Conservation (phyloP, 768 basidiomycete species). For the Russula sp. region DNA sequence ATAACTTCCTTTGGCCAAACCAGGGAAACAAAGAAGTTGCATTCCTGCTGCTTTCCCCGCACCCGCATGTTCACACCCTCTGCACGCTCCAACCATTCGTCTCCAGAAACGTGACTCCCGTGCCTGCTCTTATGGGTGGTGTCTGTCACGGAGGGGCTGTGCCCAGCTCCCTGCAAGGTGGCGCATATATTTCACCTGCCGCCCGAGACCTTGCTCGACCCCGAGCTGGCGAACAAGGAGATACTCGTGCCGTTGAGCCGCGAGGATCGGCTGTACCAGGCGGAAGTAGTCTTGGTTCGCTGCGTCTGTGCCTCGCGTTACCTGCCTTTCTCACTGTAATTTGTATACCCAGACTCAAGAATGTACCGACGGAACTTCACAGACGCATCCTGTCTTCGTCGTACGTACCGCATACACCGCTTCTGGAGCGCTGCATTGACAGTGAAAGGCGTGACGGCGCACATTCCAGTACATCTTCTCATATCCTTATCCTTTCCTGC, state of each 20-base stretch:
- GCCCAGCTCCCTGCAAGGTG: conserved; percentile 62
- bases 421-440: no score
- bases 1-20: conserved; percentile 32
- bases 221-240: conserved; percentile 43
- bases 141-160: conserved; percentile 45
- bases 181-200: conserved; percentile 53
- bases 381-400: conserved; percentile 28
- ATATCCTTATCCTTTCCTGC: conserved; percentile 36
- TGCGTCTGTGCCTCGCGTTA: no score
- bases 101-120: conserved; percentile 59
- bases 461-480: no score
- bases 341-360: neutral
- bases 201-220: no score
- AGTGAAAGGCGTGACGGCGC: no score
- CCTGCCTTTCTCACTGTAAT: neutral
- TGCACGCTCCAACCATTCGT: conserved; percentile 63
- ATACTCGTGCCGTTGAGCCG: conserved; percentile 50
- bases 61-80: conserved; percentile 47
- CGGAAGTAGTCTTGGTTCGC: conserved; percentile 46
- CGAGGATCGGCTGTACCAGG: conserved; percentile 77
- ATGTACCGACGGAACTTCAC: conserved; percentile 40
- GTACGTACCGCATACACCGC: conserved; percentile 53
- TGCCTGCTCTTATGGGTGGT: conserved; percentile 63
- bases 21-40: conserved; percentile 83
- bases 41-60: conserved; percentile 50